Base-by-base conservation (phyloP, 345 rosid genomes). In the Citrus australasica region DNA sequence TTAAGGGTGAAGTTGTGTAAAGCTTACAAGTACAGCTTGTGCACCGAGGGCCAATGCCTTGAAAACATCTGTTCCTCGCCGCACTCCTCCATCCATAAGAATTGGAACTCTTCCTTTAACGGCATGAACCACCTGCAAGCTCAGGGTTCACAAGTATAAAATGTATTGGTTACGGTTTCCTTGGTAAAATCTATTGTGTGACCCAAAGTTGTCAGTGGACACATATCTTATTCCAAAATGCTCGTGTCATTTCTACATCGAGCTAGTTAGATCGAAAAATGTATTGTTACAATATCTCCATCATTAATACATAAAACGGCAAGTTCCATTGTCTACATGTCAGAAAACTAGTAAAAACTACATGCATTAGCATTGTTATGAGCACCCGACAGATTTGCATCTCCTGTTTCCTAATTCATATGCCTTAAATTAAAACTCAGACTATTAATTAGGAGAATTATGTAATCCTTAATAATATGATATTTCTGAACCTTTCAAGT, bases 1-100 rank as follows among this genome's bases (percentile, higher is more conserved):
- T 51, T 5, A 51, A 51, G 21, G 56, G 21, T 51, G 56, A 51
- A 17, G 7, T 16, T 51, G 56, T 16, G 21, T 4, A 17, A 3
- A 59, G 19, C 89, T 85, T 86, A 92, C 99, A 68, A 95, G 94
- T 69, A 95, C 91, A 80, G 96, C 93, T 86, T 89, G 85, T 25
- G 97, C 98, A n/a, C 97, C 96, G 2, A 92, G 93, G 19, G 97
- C 93, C 75, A 95, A 80, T 0, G 99, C 84, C 84, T 93, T 93
- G 89, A 95, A 92, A 81, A 95, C 84, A 76, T 95, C 94, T 0
- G 97, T 93, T 74, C 97, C 99, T 64, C 93, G 83, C 80, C 94
- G 78, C 42, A 93, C 84, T 80, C 98, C 98, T 76, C 98, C 98
- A 82, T 95, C 96, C 42, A 93, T 42, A 27, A 93, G 85, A 58